Evolutionary conservation across 352 stramenopile genomes (phyloP).

Genomic region (Phytophthora vignae): DNA sequence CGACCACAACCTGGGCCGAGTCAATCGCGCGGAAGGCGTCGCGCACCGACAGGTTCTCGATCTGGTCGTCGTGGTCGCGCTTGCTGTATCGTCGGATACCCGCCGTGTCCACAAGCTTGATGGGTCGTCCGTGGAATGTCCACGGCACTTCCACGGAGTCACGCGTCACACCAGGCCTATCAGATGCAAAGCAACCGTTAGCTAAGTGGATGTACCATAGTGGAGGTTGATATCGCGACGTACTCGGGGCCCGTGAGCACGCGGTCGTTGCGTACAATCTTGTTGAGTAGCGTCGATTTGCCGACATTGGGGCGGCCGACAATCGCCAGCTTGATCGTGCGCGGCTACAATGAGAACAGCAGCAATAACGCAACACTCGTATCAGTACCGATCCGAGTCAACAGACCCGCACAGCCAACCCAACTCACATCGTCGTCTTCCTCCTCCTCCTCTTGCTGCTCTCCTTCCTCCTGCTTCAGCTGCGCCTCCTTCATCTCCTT

Average conservation of each 20-base stretch:
- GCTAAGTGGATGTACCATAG: too few relatives aligned
- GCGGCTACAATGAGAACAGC: slow-evolving; percentile 36
- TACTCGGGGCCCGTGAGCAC: slow-evolving; percentile 87
- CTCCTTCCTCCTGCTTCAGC: slow-evolving; percentile 31
- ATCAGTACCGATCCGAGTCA: not conserved
- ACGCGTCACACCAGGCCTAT: slow-evolving; percentile 80
- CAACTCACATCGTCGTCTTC: slow-evolving; percentile 59
- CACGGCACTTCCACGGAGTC: slow-evolving; percentile 86
- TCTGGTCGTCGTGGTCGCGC: slow-evolving; percentile 84
- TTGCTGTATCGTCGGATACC: slow-evolving; percentile 88
- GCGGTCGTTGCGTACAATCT: slow-evolving; percentile 81
- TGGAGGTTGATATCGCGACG: slow-evolving; percentile 17
- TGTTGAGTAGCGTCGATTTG: slow-evolving; percentile 86
- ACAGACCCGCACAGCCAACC: not conserved
- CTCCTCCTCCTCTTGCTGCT: slow-evolving; percentile 54
- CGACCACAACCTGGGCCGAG: slow-evolving; percentile 80
- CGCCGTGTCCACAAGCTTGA: slow-evolving; percentile 86
- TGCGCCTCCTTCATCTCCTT: slow-evolving; percentile 46
- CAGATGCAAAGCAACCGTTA: not conserved
- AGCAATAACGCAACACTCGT: slow-evolving; percentile 12
- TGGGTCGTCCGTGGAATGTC: slow-evolving; percentile 73
- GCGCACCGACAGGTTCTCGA: slow-evolving; percentile 86
- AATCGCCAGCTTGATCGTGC: slow-evolving; percentile 80
- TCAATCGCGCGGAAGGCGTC: slow-evolving; percentile 85
- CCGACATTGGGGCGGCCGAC: slow-evolving; percentile 83